These are phyloP conservation scores for Cercospora sojina DNA, from an alignment of 2,329 filamentous ascomycete genomes.

Conservation along the genomic window DNA sequence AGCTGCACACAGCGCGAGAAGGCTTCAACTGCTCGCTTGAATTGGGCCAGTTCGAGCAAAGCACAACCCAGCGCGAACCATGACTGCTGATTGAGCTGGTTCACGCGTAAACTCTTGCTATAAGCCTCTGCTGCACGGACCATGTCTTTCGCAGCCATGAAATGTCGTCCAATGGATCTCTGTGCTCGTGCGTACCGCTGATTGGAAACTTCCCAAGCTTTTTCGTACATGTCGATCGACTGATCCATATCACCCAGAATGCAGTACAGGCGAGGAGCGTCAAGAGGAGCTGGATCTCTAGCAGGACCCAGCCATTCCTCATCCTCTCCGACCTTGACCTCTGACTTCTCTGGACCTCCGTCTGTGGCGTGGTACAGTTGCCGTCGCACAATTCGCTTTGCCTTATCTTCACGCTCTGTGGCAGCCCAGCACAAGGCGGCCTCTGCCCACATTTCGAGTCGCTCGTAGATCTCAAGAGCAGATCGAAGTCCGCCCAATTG, in stretches of 20 bases:
- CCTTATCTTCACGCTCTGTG: conserved; percentile 79
- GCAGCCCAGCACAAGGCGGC: conserved; percentile 84
- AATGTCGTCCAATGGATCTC: conserved; percentile 77
- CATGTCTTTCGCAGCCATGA: conserved; percentile 66
- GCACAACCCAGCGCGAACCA: conserved; percentile 94
- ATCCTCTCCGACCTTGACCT: conserved; percentile 38
- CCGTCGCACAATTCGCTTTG: conserved; percentile 70
- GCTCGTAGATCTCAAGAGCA: conserved; percentile 92
- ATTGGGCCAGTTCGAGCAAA: conserved; percentile 72
- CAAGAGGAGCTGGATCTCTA: conserved; percentile 67
- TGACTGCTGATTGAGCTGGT: conserved; percentile 75
- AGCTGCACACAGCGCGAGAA: conserved; percentile 80
- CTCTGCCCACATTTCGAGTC: conserved; percentile 90
- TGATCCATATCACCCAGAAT: conserved; percentile 88
- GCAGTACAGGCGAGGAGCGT: conserved; percentile 85
- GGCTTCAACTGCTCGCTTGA: conserved; percentile 75
- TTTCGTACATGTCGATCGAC: conserved; percentile 71
- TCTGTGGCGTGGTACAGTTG: conserved; percentile 71
- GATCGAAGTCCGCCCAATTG: conserved; percentile 81
- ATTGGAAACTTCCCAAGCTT: conserved; percentile 83
- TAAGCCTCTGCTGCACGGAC: conserved; percentile 74
- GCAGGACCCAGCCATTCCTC: conserved; percentile 66
- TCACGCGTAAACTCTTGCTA: conserved; percentile 70
- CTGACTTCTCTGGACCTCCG: conserved; percentile 40
- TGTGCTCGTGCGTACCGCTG: conserved; percentile 82